These are phyloP conservation scores for Pestalotiopsis sp. DNA, from an alignment of 2,329 filamentous ascomycete species.

Conservation along the genomic window DNA sequence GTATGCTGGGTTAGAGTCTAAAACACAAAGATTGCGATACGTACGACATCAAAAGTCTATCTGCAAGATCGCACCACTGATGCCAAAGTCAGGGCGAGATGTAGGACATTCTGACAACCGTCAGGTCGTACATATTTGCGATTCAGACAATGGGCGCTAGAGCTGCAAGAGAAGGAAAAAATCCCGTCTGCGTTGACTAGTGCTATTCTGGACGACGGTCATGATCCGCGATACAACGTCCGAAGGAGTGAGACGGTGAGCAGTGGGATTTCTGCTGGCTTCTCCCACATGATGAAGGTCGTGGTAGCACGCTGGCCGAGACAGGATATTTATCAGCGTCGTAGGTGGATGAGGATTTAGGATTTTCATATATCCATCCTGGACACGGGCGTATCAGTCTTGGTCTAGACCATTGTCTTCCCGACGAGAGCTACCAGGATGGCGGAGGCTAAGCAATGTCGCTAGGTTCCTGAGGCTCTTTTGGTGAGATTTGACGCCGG, in stretches of 20 bases:
- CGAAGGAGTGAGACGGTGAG: neutral
- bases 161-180: neutral
- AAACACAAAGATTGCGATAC: no score
- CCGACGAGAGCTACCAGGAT: neutral
- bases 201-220: neutral
- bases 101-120: neutral
- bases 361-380: neutral
- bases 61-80: no score
- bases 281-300: neutral
- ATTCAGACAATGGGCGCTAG: neutral
- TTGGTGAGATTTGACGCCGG: neutral
- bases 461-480: constrained; percentile 11
- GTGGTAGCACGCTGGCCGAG: neutral
- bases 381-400: neutral
- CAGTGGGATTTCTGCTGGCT: neutral
- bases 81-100: neutral
- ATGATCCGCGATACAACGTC: neutral
- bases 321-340: neutral
- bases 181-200: neutral
- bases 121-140: neutral
- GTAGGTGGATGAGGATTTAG: neutral
- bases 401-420: neutral
- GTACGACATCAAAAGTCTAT: no score
- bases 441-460: neutral
- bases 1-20: no score